Evolutionary conservation across 345 rosid species (phyloP), one percentile per base, ranked within the genome.

Genomic region (Psidium guajava): DNA sequence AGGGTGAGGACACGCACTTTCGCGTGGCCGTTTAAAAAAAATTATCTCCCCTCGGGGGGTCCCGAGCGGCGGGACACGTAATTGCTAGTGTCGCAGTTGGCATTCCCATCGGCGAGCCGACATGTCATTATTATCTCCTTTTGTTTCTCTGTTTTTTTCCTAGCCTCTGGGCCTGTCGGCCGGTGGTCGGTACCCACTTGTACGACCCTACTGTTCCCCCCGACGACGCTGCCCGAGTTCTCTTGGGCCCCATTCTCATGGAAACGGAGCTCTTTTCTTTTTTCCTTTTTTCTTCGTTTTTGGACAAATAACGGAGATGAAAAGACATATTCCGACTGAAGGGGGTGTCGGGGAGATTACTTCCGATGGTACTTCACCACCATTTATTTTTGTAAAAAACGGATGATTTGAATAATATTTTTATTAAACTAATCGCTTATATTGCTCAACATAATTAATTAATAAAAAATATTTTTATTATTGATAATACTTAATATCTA

Each of bases 381-480:
- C n/a, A n/a, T n/a, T n/a, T n/a, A n/a, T n/a, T n/a, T n/a, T 49
- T 6, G 51, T 9, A 13, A 49, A 49, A 9, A 49, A 49, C 0
- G 13, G 0, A 49, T 49, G 0, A 49, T 49, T 49, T 1, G 3
- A 49, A 49, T 1, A 11, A 49, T 49, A 49, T 49, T 49, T 49
- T 11, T 49, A 0, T 49, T 9, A 2, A 49, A 49, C 2, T 11
- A 0, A 11, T 49, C 1, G 0, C 13, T 49, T 49, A 2, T 49
- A 49, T 49, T 2, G 13, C 11, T 49, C 1, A 49, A 49, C 10
- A 11, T 49, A 49, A 49, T 49, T 49, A 49, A 3, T 3, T 10
- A 11, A 49, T 10, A 11, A 10, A 49, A 10, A 49, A 49, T 10
- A 49, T 10, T 49, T 49, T 2, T 11, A 11, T 10, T 49, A 49